Base-by-base conservation (phyloP, 129 eudicot genomes). In the Flaveria robusta region DNA sequence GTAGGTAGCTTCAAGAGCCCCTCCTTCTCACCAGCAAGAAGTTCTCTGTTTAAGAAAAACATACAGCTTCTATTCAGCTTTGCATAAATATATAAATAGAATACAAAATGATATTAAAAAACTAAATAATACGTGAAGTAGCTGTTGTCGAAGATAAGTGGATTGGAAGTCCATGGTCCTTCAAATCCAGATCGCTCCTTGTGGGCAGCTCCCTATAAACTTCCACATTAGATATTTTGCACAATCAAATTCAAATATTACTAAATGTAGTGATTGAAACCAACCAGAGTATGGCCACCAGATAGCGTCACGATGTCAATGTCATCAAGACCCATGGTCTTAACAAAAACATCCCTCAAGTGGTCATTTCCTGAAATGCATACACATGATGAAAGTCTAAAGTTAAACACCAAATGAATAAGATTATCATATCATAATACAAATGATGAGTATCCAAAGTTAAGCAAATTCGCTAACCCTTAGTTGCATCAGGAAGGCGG, bases 161-260 rank as follows among this genome's bases (percentile, higher is more conserved):
- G 97, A 60, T 92, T 86, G 54, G 77, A 1, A 19, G 97, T 92
- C 96, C 96, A 92, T 19, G 97, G 78, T 29, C 97, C 96, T 79
- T 89, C 97, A 70, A 87, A 92, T 13, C 97, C 96, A 70, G 96
- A 89, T 16, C 96, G 77, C 72, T 92, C 97, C 86, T 87, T 89
- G 63, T 92, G 97, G 81, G 89, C 86, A 74, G 91, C 85, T 58
- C 97, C 97, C 97, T 91, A 79, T 54, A 31, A 23, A 27, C 18
- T 19, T 37, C 12, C 23, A 12, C 23, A 8, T 29, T 43, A 60
- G 9, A 62, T 49, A 51, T 23, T 37, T 15, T 27, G 13, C 12
- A 2, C 43, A 29, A 63, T n/a, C 42, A 63, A 29, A 62, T 0
- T 29, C 20, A 27, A 26, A 62, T 27, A 27, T 5, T 24, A 27